Conservation (phyloP, 2,329 filamentous ascomycete genomes). For the Fusarium proliferatum region DNA sequence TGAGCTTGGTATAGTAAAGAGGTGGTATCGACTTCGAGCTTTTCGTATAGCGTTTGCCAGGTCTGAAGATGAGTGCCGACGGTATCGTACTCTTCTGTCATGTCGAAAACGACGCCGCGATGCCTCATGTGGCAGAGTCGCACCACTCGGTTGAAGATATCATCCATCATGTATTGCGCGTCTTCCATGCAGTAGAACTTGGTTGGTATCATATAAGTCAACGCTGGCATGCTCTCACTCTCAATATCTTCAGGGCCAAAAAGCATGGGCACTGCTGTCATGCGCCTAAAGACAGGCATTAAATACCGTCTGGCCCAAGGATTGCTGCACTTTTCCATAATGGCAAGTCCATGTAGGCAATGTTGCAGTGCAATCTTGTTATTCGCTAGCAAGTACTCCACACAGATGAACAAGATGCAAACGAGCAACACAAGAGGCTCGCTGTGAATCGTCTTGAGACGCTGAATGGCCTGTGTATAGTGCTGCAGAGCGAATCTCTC, state of each 20-base stretch:
- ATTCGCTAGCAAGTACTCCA: slow-evolving; percentile 1
- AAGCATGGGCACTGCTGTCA: slow-evolving; percentile 8
- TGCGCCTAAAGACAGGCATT: slow-evolving; percentile 10
- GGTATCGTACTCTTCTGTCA: neutral
- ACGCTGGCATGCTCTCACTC: neutral
- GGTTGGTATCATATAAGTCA: neutral
- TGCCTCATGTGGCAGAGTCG: neutral
- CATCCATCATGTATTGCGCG: slow-evolving; percentile 15
- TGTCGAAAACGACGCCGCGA: neutral
- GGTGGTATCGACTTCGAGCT: neutral
- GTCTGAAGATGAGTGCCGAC: neutral
- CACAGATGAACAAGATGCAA: slow-evolving; percentile 17
- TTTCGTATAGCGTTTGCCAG: neutral
- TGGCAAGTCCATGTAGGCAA: neutral
- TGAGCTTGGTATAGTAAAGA: neutral
- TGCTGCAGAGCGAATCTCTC: slow-evolving; percentile 8
- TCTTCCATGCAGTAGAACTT: neutral
- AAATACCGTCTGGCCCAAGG: slow-evolving; percentile 6
- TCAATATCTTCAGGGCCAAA: neutral
- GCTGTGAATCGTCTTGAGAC: neutral
- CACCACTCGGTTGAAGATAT: slow-evolving; percentile 1
- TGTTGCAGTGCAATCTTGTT: slow-evolving; percentile 2
- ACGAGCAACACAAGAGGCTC: neutral
- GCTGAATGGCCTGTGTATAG: slow-evolving; percentile 15
- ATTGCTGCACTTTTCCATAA: neutral